phyloP scores from a whole-genome alignment of 2,329 filamentous ascomycete genomes.

The Alternaria tenuissima region DNA sequence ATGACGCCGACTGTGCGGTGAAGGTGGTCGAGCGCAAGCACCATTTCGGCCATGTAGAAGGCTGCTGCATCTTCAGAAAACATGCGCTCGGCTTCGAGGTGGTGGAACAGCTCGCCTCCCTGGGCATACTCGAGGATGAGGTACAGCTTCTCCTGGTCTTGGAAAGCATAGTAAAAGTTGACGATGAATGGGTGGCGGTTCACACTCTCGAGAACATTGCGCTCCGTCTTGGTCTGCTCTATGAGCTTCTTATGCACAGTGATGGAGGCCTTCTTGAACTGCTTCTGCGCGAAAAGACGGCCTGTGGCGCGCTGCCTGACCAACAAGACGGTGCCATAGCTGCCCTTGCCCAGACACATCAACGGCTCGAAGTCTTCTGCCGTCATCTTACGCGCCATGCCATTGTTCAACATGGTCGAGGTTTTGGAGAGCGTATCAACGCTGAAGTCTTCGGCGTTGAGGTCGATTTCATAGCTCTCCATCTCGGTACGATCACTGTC shows the following conservation, averaged over 20 bases:
- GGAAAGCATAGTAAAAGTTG: conserved; percentile 97
- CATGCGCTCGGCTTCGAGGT: conserved; percentile 92
- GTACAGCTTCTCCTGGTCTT: conserved; percentile 97
- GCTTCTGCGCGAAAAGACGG: conserved; percentile 94
- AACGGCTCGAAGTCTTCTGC: conserved; percentile 89
- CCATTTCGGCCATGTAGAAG: conserved; percentile 99
- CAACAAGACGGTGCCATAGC: conserved; percentile 92
- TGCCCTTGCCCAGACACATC: conserved; percentile 92
- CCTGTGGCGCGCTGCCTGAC: conserved; percentile 91
- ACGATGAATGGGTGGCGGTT: conserved; percentile 98
- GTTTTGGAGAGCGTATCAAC: conserved; percentile 57
- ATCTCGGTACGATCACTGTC: conserved; percentile 75
- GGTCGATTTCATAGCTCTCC: conserved; percentile 83
- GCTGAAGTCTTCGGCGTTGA: conserved; percentile 88
- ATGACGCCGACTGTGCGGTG: conserved; percentile 92
- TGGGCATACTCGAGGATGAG: conserved; percentile 97
- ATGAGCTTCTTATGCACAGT: conserved; percentile 95
- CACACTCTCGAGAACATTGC: conserved; percentile 92
- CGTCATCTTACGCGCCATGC: conserved; percentile 82
- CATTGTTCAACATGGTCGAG: conserved; percentile 48
- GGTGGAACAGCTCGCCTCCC: conserved; percentile 96
- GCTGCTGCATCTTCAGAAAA: conserved; percentile 88
- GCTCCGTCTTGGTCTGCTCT: conserved; percentile 97
- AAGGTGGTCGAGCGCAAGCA: conserved; percentile 90
- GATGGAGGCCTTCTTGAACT: conserved; percentile 95